Conservation (phyloP, 257 asterid species). For the Ophiorrhiza pumila region DNA sequence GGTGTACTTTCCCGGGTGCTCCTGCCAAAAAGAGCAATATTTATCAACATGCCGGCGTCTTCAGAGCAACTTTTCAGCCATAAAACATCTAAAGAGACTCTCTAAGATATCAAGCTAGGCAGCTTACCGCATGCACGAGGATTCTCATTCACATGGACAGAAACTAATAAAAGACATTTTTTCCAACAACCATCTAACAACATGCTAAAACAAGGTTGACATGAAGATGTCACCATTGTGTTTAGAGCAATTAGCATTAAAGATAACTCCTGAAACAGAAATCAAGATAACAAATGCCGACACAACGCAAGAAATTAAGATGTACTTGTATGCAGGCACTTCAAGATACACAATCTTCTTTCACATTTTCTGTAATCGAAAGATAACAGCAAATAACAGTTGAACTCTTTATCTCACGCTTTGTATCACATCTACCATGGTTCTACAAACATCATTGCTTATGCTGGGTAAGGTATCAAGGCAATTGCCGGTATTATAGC, state of each 20-base stretch:
- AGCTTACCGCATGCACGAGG: background rate
- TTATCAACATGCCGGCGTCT: background rate
- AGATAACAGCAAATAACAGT: background rate
- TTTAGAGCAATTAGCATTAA: background rate
- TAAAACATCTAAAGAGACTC: background rate
- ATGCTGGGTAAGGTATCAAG: background rate
- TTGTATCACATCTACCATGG: background rate
- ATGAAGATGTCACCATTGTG: background rate
- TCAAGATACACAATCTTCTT: background rate
- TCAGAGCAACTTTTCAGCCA: background rate
- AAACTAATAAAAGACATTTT: background rate
- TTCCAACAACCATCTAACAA: conserved; percentile 2
- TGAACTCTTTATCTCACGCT: background rate
- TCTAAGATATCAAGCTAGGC: background rate
- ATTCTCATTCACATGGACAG: background rate
- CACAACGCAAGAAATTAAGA: background rate
- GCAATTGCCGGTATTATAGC: background rate
- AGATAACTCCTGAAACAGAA: background rate
- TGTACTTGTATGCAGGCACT: background rate
- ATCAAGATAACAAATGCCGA: background rate
- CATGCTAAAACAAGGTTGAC: background rate
- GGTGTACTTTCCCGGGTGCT: conserved; percentile 71
- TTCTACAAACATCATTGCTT: background rate
- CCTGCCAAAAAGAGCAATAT: conserved; percentile 28
- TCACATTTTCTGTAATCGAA: background rate